Percentiles rank a stretch among this genome's conserved stretches.
Evolutionary conservation across 352 stramenopile species (phyloP).

Genomic region (Phytophthora melonis): DNA sequence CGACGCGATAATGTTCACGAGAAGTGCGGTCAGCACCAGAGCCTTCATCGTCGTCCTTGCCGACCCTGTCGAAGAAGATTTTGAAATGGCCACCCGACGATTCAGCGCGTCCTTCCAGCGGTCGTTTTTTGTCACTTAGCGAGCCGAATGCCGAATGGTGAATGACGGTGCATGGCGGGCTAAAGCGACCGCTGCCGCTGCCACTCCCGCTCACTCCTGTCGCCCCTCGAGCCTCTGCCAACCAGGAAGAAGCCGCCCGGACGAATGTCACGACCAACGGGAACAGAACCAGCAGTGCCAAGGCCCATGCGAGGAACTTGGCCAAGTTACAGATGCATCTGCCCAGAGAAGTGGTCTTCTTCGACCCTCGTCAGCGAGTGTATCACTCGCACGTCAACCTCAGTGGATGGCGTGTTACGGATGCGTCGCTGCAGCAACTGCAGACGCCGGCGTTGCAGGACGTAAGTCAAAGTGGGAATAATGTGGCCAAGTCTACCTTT

Average conservation of each 20-base stretch:
- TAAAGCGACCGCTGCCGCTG: conserved; percentile 33
- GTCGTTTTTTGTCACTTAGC: background rate
- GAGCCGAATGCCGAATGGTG: conserved; percentile 35
- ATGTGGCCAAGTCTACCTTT: conserved; percentile 23
- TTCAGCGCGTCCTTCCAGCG: conserved; percentile 33
- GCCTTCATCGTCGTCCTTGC: conserved; percentile 3
- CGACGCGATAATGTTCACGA: background rate
- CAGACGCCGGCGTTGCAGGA: conserved; percentile 10
- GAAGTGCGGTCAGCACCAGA: background rate
- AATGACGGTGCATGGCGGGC: conserved; percentile 27
- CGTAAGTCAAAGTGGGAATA: conserved; percentile 6
- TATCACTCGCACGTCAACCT: conserved; percentile 62
- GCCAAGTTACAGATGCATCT: conserved; percentile 42
- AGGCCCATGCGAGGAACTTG: conserved; percentile 34
- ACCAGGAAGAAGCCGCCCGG: conserved; percentile 27
- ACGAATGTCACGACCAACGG: conserved; percentile 1
- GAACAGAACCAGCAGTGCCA: conserved; percentile 29
- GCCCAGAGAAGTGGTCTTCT: conserved; percentile 53
- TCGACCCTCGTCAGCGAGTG: conserved; percentile 35
- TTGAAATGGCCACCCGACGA: conserved; percentile 15
- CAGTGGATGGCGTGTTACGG: conserved; percentile 59
- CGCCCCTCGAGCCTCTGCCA: conserved; percentile 19
- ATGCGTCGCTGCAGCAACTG: conserved; percentile 47
- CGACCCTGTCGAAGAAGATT: conserved; percentile 22
- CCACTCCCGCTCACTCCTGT: conserved; percentile 20